These are phyloP conservation scores for Trametes gibbosa DNA, from an alignment of 768 basidiomycete genomes.

Conservation along the genomic window DNA sequence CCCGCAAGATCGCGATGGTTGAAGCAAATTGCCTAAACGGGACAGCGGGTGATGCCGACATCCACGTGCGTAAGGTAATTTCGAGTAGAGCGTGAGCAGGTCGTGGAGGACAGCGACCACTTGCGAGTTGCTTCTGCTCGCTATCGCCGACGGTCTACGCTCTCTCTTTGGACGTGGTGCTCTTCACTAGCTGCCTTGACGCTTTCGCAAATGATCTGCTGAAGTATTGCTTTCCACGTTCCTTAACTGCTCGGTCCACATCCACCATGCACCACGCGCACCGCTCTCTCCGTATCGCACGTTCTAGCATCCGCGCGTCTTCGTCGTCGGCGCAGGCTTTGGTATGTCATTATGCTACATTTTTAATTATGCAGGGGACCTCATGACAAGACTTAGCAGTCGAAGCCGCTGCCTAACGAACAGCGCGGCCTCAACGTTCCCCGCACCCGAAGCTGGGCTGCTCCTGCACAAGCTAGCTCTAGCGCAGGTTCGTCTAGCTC, in stretches of 20 bases:
- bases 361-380: not conserved
- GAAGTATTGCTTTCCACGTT: not conserved
- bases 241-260: not conserved
- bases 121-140: not conserved
- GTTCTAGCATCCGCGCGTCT: constrained; percentile 16
- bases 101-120: not conserved
- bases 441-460: constrained; percentile 15
- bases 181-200: not conserved
- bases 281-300: constrained; percentile 19
- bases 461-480: not conserved
- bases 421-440: not conserved
- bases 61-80: not conserved
- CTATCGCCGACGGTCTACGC: not conserved
- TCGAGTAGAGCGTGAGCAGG: not conserved
- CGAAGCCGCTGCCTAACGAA: not conserved
- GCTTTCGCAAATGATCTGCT: not conserved
- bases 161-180: not conserved
- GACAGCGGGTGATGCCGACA: not conserved
- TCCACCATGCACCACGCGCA: constrained; percentile 22
- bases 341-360: constrained; percentile 2
- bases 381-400: constrained; percentile 1
- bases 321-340: constrained; percentile 23
- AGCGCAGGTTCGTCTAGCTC: not conserved
- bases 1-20: not conserved
- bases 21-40: not conserved